Base-by-base conservation (phyloP, 2,329 filamentous ascomycete species). In the Stylonectria norvegica region DNA sequence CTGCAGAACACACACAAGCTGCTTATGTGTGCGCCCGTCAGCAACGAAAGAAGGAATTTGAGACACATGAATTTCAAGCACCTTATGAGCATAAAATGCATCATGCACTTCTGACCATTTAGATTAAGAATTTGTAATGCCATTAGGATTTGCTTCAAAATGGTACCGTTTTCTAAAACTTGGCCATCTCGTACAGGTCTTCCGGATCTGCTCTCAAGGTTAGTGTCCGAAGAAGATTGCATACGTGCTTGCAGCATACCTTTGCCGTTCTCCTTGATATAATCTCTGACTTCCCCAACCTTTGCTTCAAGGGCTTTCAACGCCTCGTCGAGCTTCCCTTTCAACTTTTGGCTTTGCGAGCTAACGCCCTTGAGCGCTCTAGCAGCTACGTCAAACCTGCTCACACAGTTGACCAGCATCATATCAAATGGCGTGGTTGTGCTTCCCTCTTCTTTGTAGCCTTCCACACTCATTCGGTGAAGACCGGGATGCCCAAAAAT, bases 361-460 rank as follows among this genome's bases (percentile, higher is more conserved):
- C 71, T 66, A 0, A 63, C 78, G 2, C 69, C 72, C 30, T 60
- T 63, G 34, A 84, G 51, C 3, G 79, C 81, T 9, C 70, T 61
- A 45, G 72, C 66, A 0, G 76, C 77, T 15, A 84, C 69, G 55
- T 84, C 71, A 49, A 75, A 85, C 29, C 80, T 65, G 14, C 72
- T 80, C 2, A 81, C 76, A 15, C 65, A 52, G 52, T 86, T 85
- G 4, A 75, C 59, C 2, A 85, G 66, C 79, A 84, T 79, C 81
- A 85, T 85, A 52, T 84, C 77, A 50, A 85, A 84, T 2, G 81
- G 81, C 2, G 80, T 85, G 0, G 80, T 85, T 1, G 81, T 85
- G 37, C 69, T 78, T 0, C 80, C 81, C 58, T 85, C 81, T 53
- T 85, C 81, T 18, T 71, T 71, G 49, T 85, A 85, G 4, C 75